Percentiles rank a stretch among this genome's conserved stretches.
Conservation (phyloP, 768 basidiomycete genomes). For the Lactarius sp. region DNA sequence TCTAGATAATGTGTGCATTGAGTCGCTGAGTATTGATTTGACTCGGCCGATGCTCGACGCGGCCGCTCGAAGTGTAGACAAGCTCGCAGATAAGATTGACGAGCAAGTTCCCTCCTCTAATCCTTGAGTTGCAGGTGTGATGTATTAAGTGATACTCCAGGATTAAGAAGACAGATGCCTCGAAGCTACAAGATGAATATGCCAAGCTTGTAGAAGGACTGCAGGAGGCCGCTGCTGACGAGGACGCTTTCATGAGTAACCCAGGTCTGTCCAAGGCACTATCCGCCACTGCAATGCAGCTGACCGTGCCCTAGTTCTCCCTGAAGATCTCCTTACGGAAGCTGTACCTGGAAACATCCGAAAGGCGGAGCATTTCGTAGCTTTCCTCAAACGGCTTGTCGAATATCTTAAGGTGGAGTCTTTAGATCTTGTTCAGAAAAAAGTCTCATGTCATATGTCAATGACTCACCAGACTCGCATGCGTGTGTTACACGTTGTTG, state of each 20-base stretch:
- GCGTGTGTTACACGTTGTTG: slow-evolving; percentile 98
- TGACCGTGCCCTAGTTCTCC: slow-evolving; percentile 54
- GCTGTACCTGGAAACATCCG: slow-evolving; percentile 97
- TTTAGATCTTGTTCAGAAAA: not conserved
- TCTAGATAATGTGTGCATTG: slow-evolving; percentile 96
- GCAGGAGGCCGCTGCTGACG: slow-evolving; percentile 67
- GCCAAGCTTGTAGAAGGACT: slow-evolving; percentile 91
- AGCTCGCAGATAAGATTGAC: slow-evolving; percentile 87
- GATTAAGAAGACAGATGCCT: slow-evolving; percentile 90
- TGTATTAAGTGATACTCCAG: slow-evolving; percentile 37
- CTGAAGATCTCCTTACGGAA: slow-evolving; percentile 91
- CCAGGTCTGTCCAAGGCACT: slow-evolving; percentile 51
- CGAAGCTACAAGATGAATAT: slow-evolving; percentile 95
- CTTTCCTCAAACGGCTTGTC: slow-evolving; percentile 95
- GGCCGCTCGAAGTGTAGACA: slow-evolving; percentile 80
- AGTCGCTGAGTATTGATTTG: slow-evolving; percentile 94
- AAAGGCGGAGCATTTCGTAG: slow-evolving; percentile 98
- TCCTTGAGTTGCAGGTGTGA: slow-evolving; percentile 1
- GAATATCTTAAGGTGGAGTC: slow-evolving; percentile 87
- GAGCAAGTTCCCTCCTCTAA: slow-evolving; percentile 53
- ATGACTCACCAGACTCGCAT: slow-evolving; percentile 72
- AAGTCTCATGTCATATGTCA: not conserved
- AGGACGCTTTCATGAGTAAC: slow-evolving; percentile 85
- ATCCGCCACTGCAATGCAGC: slow-evolving; percentile 11
- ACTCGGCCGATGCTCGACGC: slow-evolving; percentile 97